Percentiles rank a stretch among this genome's conserved stretches.
phyloP scores from a whole-genome alignment of 192 early-diverging fungal genomes.

The Coemansia sp. region DNA sequence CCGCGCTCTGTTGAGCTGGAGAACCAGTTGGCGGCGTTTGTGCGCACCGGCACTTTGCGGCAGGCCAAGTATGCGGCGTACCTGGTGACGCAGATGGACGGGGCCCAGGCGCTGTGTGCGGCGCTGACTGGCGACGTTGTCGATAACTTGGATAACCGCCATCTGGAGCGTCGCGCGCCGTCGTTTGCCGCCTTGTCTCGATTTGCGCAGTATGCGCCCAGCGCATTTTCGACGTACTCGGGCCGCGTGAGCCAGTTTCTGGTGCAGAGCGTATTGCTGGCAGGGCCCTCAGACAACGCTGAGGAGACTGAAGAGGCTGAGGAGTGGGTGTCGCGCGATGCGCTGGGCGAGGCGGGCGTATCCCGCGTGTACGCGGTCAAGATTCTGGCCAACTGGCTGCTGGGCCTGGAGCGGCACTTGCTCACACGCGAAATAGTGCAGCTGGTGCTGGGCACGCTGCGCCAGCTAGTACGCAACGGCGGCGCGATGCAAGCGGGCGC shows the following conservation, averaged over 20 bases:
- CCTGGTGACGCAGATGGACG: slow-evolving; percentile 65
- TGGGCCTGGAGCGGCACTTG: slow-evolving; percentile 38
- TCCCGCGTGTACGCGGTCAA: slow-evolving; percentile 51
- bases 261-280: slow-evolving; percentile 54
- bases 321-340: slow-evolving; percentile 70
- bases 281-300: neutral
- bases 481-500: slow-evolving; percentile 66
- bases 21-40: slow-evolving; percentile 52
- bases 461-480: slow-evolving; percentile 62
- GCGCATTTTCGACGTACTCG: slow-evolving; percentile 59
- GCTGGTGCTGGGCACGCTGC: slow-evolving; percentile 67
- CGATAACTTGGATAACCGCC: slow-evolving; percentile 31
- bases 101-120: slow-evolving; percentile 53
- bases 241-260: slow-evolving; percentile 60
- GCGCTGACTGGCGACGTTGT: slow-evolving; percentile 57
- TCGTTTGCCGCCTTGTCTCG: slow-evolving; percentile 64
- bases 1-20: slow-evolving; percentile 36
- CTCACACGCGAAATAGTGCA: slow-evolving; percentile 67
- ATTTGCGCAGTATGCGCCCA: slow-evolving; percentile 62
- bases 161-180: slow-evolving; percentile 27
- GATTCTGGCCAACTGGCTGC: slow-evolving; percentile 68
- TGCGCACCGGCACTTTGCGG: slow-evolving; percentile 57
- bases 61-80: slow-evolving; percentile 77
- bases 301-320: neutral
- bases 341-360: slow-evolving; percentile 55